Base-by-base conservation (phyloP, 495 filamentous ascomycete genomes). In the Aspergillus cristatus region DNA sequence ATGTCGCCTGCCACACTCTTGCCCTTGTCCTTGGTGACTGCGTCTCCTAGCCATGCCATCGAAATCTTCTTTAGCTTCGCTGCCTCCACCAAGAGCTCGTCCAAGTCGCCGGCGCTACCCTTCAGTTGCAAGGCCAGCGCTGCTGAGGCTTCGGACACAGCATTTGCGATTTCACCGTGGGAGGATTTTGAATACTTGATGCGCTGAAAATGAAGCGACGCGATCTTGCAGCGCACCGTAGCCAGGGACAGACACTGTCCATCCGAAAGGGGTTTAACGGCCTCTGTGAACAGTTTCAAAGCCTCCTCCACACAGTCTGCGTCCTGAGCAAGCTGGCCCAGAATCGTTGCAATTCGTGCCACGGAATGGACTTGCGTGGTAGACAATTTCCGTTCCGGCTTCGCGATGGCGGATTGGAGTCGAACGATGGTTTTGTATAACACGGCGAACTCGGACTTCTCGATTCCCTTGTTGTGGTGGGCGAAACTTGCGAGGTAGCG, bases 61-160 rank as follows among this genome's bases (percentile, higher is more conserved):
- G 74, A 70, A 13, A 74, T 54, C 47, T 77, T 82, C 43, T 83
- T 74, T 16, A 79, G 65, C 26, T 60, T 66, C 17, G 74, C 78
- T n/a, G 84, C 63, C 41, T 76, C 79, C 11, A 68, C 58, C 11
- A 87, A 53, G 1, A 89, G 61, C 20, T 84, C 80, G 45, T 87
- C 82, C n/a, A 89, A 54, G 37, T 85, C 81, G 8, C 53, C 50
- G 3, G 67, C 54, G 11, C 74, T 79, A 1, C 84, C 84, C 40
- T 76, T 72, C 11, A 86, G 50, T 0, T 74, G 65, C n/a, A 76
- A 62, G 7, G 74, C 70, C 11, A 82, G 40, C 0, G 79, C 68
- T 32, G 65, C 55, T 3, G 58, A 55, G 1, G 63, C 60, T 20
- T 63, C 55, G 11, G 47, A 42, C 4, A 58, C 41, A 13, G 58